phyloP scores from a whole-genome alignment of 345 rosid genomes.

The Laguncularia racemosa region DNA sequence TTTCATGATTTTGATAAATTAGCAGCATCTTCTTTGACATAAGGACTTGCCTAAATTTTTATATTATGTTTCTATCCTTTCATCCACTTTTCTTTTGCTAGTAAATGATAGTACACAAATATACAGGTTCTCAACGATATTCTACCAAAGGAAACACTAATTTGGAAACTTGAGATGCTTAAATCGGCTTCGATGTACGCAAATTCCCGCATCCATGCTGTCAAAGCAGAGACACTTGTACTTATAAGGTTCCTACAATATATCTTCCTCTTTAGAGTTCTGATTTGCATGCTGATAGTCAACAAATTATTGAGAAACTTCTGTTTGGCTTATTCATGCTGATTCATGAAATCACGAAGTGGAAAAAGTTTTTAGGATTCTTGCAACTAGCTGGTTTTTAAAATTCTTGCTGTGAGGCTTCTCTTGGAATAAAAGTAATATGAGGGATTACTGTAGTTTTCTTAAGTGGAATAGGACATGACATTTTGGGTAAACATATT shows the following conservation, averaged over 20 bases:
- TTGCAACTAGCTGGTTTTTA: too few relatives aligned
- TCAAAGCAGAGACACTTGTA: slow-evolving; percentile 57
- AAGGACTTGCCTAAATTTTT: too few relatives aligned
- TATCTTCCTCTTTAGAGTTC: background rate
- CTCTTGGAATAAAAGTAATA: too few relatives aligned
- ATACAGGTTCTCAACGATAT: slow-evolving; percentile 53
- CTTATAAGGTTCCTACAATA: slow-evolving; percentile 39
- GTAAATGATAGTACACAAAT: slow-evolving; percentile 13
- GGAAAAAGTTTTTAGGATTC: too few relatives aligned
- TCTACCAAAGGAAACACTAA: slow-evolving; percentile 58
- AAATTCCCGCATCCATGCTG: slow-evolving; percentile 65
- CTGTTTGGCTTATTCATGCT: background rate
- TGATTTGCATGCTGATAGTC: background rate
- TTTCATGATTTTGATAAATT: too few relatives aligned
- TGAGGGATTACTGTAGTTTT: too few relatives aligned
- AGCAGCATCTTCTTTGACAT: too few relatives aligned
- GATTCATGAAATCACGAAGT: too few relatives aligned
- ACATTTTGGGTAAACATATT: too few relatives aligned
- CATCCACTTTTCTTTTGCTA: background rate
- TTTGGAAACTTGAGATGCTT: slow-evolving; percentile 73
- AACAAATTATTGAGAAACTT: background rate
- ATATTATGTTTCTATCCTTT: too few relatives aligned
- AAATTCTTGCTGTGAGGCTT: too few relatives aligned
- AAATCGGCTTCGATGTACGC: slow-evolving; percentile 51
- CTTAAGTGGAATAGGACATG: too few relatives aligned